phyloP scores from a whole-genome alignment of 306 rosid species.

The Castanea sativa region DNA sequence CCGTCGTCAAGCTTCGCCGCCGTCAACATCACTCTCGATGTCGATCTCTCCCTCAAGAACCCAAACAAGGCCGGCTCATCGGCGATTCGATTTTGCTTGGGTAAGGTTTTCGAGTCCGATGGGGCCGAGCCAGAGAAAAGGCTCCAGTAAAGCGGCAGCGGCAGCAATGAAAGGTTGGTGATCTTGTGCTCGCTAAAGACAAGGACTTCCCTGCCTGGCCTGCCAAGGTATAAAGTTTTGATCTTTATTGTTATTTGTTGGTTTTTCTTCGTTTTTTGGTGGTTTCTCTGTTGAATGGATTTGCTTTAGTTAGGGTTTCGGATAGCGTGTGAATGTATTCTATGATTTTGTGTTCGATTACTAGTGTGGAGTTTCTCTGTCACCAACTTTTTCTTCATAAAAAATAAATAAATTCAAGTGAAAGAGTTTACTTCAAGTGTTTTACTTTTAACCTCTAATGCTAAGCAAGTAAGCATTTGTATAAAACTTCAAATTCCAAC shows the following conservation, averaged over 20 bases:
- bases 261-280: neutral
- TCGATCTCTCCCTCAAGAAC: too few species aligned
- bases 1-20: too few species aligned
- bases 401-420: too few species aligned
- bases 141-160: conserved; percentile 66
- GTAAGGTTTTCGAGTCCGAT: conserved; percentile 31
- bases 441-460: too few species aligned
- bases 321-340: conserved; percentile 27
- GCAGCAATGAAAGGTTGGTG: conserved; percentile 96
- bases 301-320: conserved; percentile 23
- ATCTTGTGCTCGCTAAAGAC: conserved; percentile 94
- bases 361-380: conserved; percentile 15
- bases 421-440: too few species aligned
- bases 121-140: conserved; percentile 87
- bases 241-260: neutral
- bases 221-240: conserved; percentile 59
- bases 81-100: conserved; percentile 39
- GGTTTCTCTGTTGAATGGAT: neutral
- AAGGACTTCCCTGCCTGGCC: conserved; percentile 99
- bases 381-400: too few species aligned
- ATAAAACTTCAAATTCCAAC: too few species aligned
- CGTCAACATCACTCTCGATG: too few species aligned
- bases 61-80: too few species aligned
- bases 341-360: conserved; percentile 5
- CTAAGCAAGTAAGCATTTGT: too few species aligned